Conservation (phyloP, 1,284 basidiomycete species). For the Boletus semigastroideus region DNA sequence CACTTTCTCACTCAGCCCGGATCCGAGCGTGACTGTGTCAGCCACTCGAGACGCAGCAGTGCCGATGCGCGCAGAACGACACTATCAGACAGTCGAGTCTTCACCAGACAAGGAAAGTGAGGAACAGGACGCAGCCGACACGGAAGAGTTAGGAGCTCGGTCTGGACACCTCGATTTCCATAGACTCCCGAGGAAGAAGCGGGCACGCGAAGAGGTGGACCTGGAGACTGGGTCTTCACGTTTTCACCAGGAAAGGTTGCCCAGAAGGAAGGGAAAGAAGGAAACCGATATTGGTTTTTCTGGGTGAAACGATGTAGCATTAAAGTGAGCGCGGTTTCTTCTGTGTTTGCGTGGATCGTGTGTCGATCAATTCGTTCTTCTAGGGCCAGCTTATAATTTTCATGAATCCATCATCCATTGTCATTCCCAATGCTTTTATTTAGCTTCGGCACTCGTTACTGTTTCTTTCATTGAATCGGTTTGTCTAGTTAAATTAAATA, state of each 20-base stretch:
- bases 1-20: not conserved
- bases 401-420: too few relatives aligned
- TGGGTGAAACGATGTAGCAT: not conserved
- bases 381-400: too few relatives aligned
- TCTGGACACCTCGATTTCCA: not conserved
- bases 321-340: too few relatives aligned
- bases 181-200: conserved; percentile 3
- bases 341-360: too few relatives aligned
- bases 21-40: not conserved
- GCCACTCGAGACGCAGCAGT: not conserved
- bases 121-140: not conserved
- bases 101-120: not conserved
- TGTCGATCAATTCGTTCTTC: too few relatives aligned
- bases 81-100: too few relatives aligned
- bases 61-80: not conserved
- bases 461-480: too few relatives aligned
- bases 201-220: not conserved
- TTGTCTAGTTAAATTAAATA: too few relatives aligned
- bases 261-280: not conserved
- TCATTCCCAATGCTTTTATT: too few relatives aligned
- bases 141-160: not conserved
- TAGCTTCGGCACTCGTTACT: too few relatives aligned
- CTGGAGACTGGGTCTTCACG: not conserved
- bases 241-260: conserved; percentile 1
- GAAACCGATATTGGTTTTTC: not conserved